Evolutionary conservation across 495 filamentous ascomycete species (phyloP), one percentile per base, ranked within the genome.

Genomic region (Platismatia glauca): DNA sequence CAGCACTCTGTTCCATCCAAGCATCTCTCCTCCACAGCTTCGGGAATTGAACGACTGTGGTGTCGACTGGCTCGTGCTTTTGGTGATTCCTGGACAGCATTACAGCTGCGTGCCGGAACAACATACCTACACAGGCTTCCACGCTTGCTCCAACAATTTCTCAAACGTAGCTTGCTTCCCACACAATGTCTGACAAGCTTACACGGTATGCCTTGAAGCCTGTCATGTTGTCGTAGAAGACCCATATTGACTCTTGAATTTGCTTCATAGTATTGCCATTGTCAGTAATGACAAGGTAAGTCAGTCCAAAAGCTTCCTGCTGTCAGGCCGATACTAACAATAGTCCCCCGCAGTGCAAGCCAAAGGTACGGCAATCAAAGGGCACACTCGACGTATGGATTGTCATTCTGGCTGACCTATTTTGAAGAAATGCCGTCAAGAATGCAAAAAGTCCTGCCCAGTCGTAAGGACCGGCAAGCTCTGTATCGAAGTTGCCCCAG

Each of bases 381-480:
- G 20, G 20, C 2, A 16, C 33, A 37, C 16, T 15, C 20, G 27
- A 55, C 50, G 33, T 15, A 16, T 59, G 4, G 20, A 61, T 39
- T 53, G 68, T n/a, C n/a, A n/a, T n/a, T n/a, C 58, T 67, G 70
- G 55, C 69, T 67, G 16, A 55, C 4, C 1, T 50, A 9, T 63
- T 33, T 52, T 3, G 7, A 65, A 90, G 86, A 92, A 95, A 89
- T 95, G 90, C 77, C 83, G 91, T 67, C 94, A 98, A 80, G 94
- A 98, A 78, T 98, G 95, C 84, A 97, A 97, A 77, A 96, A 96
- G 75, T 90, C 91, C 9, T 98, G 94, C 73, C 94, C 95, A n/a
- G 91, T 98, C 52, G 94, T 98, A 61, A 87, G 94, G 46, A 94
- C 90, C 39, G 95, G 94, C 75, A 96, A 96, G 81, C 88, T 98